Conservation (phyloP, 805 yeast species). For the Myxozyma neglecta region DNA sequence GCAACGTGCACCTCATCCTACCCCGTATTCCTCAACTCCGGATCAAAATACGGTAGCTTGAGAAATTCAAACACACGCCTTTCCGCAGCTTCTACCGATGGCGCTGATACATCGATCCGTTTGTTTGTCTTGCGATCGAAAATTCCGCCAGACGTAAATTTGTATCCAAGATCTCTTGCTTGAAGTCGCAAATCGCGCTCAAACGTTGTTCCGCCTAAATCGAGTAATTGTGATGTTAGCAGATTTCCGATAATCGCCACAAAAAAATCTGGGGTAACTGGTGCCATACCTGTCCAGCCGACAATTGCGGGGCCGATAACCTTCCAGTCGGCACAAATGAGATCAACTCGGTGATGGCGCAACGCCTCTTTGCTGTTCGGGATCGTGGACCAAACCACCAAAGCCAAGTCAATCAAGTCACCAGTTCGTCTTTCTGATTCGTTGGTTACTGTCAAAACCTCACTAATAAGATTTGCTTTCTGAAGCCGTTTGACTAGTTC, state of each 20-base stretch:
- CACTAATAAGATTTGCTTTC: conserved; percentile 12
- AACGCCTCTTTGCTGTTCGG: conserved; percentile 2
- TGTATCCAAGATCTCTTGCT: conserved; percentile 15
- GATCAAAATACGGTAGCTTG: conserved; percentile 26
- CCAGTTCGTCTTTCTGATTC: not conserved
- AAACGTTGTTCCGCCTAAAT: conserved; percentile 28
- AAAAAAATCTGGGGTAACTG: too few species aligned
- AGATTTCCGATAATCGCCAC: not conserved
- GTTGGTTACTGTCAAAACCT: conserved; percentile 13
- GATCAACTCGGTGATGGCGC: conserved; percentile 28
- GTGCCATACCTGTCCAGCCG: conserved; percentile 33
- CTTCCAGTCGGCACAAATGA: conserved; percentile 29
- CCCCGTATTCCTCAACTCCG: conserved; percentile 30
- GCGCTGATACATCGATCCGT: conserved; percentile 23
- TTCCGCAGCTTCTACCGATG: conserved; percentile 24
- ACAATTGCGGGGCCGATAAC: conserved; percentile 29
- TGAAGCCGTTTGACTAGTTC: conserved; percentile 13
- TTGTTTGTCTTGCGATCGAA: conserved; percentile 13
- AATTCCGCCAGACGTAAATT: conserved; percentile 23
- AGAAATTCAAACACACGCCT: conserved; percentile 23
- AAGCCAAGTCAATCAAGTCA: conserved; percentile 20
- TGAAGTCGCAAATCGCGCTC: conserved; percentile 28
- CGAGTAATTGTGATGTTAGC: not conserved
- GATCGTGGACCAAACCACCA: conserved; percentile 23
- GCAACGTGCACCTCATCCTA: not conserved